Conservation (phyloP, 208 protist species). For the Trichomonas tenax region DNA sequence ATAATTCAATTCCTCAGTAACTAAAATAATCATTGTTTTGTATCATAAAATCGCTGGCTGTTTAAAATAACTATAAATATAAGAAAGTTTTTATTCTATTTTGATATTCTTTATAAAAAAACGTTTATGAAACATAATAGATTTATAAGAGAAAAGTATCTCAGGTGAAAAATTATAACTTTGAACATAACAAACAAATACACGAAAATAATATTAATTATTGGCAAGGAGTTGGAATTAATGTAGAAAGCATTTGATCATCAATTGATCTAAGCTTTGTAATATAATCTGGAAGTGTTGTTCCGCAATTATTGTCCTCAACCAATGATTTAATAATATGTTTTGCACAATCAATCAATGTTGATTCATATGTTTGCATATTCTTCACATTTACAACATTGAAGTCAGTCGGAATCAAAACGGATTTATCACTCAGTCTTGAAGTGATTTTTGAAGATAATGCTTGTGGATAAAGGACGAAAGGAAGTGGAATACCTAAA, state of each 20-base stretch:
- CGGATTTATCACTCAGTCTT: not conserved
- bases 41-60: not conserved
- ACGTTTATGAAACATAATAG: no score
- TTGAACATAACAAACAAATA: not conserved
- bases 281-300: not conserved
- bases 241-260: not conserved
- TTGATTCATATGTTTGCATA: not conserved
- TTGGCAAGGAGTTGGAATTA: not conserved
- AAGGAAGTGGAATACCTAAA: not conserved
- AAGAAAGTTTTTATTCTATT: no score
- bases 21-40: not conserved
- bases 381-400: not conserved
- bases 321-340: not conserved
- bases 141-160: no score
- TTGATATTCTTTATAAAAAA: no score
- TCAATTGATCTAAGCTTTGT: not conserved
- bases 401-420: not conserved
- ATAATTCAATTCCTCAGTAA: not conserved
- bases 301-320: not conserved
- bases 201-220: not conserved
- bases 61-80: no score
- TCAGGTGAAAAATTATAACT: no score
- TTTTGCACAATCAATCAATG: not conserved
- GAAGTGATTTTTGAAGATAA: not conserved
- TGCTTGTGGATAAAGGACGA: not conserved